Percentiles rank a stretch among this genome's conserved stretches.
Evolutionary conservation across 495 filamentous ascomycete genomes (phyloP).

Genomic region (Trichodelitschia bisporula): DNA sequence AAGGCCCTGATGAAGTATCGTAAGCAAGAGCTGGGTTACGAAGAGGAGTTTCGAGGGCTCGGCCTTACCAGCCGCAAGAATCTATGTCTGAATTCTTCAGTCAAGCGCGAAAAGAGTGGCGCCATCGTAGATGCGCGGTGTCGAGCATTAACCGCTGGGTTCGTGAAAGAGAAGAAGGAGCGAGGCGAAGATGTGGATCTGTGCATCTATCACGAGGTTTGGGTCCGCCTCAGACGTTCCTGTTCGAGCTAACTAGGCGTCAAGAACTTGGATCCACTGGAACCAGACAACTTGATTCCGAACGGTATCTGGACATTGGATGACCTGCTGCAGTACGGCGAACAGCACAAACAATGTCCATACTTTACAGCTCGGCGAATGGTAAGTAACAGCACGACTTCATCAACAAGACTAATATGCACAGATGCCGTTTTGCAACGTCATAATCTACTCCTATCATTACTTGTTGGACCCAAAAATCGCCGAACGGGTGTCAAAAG

Average conservation of each 20-base stretch:
- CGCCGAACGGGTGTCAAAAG: constrained; percentile 83
- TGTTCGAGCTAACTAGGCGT: no score
- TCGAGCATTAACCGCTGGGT: constrained; percentile 83
- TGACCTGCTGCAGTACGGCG: constrained; percentile 61
- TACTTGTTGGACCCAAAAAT: constrained; percentile 97
- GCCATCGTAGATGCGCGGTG: constrained; percentile 83
- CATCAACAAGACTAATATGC: no score
- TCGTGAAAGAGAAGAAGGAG: constrained; percentile 91
- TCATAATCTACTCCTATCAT: constrained; percentile 98
- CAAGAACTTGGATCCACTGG: constrained; percentile 86
- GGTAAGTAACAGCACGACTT: no score
- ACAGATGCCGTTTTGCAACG: constrained; percentile 98
- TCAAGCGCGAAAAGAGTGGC: constrained; percentile 88
- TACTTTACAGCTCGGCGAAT: constrained; percentile 92
- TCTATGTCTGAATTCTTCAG: constrained; percentile 81
- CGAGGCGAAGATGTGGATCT: constrained; percentile 81
- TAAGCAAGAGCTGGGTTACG: constrained; percentile 55
- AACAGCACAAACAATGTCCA: constrained; percentile 88
- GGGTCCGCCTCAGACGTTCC: constrained; percentile 11
- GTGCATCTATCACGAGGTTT: constrained; percentile 94
- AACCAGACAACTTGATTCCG: constrained; percentile 81
- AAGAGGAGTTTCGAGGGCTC: constrained; percentile 80
- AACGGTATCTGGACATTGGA: constrained; percentile 94
- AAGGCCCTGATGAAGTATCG: constrained; percentile 88
- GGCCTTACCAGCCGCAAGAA: constrained; percentile 95